Evolutionary conservation across 2,329 filamentous ascomycete species (phyloP).

Genomic region (Trichoderma sp.): DNA sequence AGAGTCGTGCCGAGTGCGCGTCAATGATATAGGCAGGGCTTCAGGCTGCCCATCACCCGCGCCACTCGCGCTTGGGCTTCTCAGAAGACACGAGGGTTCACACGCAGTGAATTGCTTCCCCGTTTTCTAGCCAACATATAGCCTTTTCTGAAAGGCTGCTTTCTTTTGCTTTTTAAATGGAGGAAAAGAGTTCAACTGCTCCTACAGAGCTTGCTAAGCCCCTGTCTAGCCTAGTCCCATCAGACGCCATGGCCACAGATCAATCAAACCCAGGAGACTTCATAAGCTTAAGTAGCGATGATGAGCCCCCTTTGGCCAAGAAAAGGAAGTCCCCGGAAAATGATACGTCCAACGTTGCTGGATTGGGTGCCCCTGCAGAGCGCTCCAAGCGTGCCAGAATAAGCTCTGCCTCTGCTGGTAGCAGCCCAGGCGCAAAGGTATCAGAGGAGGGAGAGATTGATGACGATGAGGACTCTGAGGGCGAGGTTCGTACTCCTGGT

Average conservation of each 20-base stretch:
- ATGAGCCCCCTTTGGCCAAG: slow-evolving; percentile 9
- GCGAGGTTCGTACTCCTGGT: neutral
- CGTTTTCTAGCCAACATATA: neutral
- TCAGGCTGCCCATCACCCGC: neutral
- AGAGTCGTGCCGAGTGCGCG: neutral
- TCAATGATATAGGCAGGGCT: neutral
- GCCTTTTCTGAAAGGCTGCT: too few relatives aligned
- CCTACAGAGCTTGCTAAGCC: neutral
- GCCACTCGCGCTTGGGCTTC: neutral
- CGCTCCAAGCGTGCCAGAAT: slow-evolving; percentile 27
- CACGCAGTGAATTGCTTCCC: neutral
- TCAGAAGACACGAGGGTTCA: neutral
- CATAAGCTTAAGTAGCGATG: slow-evolving; percentile 20
- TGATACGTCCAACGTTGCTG: neutral
- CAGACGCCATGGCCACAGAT: neutral
- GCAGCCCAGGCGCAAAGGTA: slow-evolving; percentile 16
- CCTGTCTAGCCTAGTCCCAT: neutral
- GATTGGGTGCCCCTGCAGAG: slow-evolving; percentile 7
- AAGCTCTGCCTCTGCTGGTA: slow-evolving; percentile 15
- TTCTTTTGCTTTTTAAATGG: neutral
- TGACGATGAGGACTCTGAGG: slow-evolving; percentile 23
- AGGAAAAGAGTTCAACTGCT: neutral
- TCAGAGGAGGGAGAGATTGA: slow-evolving; percentile 40
- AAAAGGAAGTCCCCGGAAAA: slow-evolving; percentile 15
- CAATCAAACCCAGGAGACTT: slow-evolving; percentile 19